Base-by-base conservation (phyloP, 805 yeast genomes). In the Myxozyma udenii region DNA sequence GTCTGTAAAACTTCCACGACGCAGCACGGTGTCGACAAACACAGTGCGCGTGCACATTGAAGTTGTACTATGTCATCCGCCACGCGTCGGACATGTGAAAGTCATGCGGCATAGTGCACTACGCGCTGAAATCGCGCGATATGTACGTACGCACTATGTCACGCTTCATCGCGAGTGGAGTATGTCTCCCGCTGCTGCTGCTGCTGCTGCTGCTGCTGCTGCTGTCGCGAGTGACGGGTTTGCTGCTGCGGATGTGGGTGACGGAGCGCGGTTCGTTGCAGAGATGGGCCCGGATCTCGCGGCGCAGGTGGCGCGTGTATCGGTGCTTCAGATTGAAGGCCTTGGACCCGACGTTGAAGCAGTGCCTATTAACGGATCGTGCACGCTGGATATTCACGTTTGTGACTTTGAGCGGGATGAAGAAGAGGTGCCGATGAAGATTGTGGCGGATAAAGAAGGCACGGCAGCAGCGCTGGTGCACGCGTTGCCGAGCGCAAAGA, bases 401-500 rank as follows among this genome's bases (percentile, higher is more conserved):
- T 55, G 53, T 22, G 44, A 41, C 7, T 32, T 55, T 21, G 28
- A 24, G 19, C 46, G 43, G 24, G 50, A 23, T 9, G 39, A 21
- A n/a, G 35, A 36, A 14, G 19, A 16, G 22, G 21, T 32, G 25
- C n/a, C 42, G 25, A 19, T 11, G 28, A 32, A 33, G 35, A 30
- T 32, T 12, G 47, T 25, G 23, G 38, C 43, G 3, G 60, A 53
- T 21, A 51, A 53, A 19, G 54, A 52, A 12, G 52, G 48, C 4
- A 48, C 48, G 5, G 50, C 43, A 2, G 46, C 53, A 22, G 59
- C 53, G 16, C 26, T 32, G 7, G 47, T 55, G 14, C 21, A 35
- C 32, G 39, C 23, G 21, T 38, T 72, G 18, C 76, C 77, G 4
- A 61, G 65, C 7, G 48, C 57, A 3, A 49, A 59, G 12, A 59